These are phyloP conservation scores for Trichoderma afroharzianum DNA, from an alignment of 2,329 filamentous ascomycete genomes.

Conservation along the genomic window DNA sequence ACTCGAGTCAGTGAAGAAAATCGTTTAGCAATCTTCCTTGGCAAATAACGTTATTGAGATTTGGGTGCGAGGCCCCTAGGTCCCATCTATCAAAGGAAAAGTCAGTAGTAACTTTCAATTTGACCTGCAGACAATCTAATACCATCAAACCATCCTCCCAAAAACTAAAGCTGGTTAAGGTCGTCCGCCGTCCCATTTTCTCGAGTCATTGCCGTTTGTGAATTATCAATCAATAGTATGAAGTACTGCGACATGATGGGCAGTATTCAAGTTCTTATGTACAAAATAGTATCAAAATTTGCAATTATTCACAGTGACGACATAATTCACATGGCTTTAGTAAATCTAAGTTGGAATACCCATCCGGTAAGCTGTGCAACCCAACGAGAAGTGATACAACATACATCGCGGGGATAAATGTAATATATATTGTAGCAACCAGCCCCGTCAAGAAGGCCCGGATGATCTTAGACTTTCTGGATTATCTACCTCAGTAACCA, in stretches of 20 bases:
- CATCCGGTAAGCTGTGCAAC: not conserved
- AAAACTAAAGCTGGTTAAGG: no score
- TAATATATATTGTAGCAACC: not conserved
- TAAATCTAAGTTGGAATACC: not conserved
- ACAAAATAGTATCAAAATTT: not conserved
- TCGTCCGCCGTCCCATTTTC: no score
- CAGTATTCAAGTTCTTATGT: not conserved
- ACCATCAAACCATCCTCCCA: no score
- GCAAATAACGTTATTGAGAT: not conserved
- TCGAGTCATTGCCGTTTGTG: no score
- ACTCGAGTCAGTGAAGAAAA: not conserved
- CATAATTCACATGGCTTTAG: not conserved
- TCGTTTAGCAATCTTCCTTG: not conserved
- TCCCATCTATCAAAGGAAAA: no score
- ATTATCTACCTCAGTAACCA: not conserved
- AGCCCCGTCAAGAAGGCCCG: not conserved
- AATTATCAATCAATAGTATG: no score
- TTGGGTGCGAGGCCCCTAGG: not conserved
- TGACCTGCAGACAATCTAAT: no score
- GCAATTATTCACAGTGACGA: not conserved
- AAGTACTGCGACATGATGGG: not conserved
- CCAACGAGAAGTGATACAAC: rapidly evolving
- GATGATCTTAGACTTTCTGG: not conserved
- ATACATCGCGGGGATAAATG: not conserved
- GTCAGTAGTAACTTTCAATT: no score